A percentile compares a stretch with the other conserved stretches of the same genome.
Conservation (phyloP, 306 rosid species). For the Castanea sativa region DNA sequence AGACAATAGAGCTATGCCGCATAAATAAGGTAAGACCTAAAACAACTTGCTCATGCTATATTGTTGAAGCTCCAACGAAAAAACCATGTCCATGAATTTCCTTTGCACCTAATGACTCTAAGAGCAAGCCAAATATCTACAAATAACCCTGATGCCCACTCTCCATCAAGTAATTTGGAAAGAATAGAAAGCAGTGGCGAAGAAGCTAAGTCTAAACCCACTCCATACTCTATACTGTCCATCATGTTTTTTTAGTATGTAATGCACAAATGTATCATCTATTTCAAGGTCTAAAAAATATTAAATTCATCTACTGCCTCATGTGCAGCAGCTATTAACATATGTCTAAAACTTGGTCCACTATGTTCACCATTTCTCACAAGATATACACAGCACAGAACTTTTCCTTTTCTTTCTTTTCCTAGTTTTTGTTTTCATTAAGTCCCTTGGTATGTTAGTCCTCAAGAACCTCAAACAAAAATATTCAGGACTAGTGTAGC, state of each 20-base stretch:
- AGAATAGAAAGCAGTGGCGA: too few species aligned
- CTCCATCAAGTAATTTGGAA: not conserved
- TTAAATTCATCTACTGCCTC: not conserved
- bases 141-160: not conserved
- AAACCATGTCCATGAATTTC: not conserved
- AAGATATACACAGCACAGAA: not conserved
- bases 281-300: not conserved
- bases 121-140: constrained; percentile 5
- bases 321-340: not conserved
- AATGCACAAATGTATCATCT: not conserved
- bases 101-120: not conserved
- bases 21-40: not conserved
- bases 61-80: not conserved
- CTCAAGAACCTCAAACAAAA: not conserved
- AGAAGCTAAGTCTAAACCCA: too few species aligned
- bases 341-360: not conserved
- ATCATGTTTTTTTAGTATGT: not conserved
- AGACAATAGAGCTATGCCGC: not conserved
- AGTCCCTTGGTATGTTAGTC: not conserved
- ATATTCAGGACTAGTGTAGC: too few species aligned
- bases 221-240: too few species aligned
- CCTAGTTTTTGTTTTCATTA: not conserved
- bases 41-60: not conserved
- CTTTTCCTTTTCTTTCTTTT: not conserved
- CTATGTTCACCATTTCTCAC: not conserved